These are phyloP conservation scores for Rhinocladiella mackenziei DNA, from an alignment of 2,329 filamentous ascomycete genomes.

Conservation along the genomic window DNA sequence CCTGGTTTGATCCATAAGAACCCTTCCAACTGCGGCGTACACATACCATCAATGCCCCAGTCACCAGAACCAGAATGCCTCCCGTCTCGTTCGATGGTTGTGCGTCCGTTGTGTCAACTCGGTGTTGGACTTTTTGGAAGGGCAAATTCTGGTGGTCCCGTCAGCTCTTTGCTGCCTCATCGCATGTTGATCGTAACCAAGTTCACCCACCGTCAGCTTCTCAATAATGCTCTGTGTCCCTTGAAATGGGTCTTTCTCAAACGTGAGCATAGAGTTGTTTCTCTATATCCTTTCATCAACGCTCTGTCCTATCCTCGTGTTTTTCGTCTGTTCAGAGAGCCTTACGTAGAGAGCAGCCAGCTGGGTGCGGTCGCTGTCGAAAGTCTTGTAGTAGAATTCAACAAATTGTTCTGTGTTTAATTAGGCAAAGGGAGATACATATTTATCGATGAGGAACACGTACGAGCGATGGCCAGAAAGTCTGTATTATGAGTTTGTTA, in stretches of 20 bases:
- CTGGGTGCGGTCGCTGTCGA: slow-evolving; percentile 66
- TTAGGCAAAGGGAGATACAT: slow-evolving; percentile 18
- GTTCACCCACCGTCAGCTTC: slow-evolving; percentile 68
- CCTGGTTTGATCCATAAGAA: too few species aligned
- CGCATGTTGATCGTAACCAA: not conserved
- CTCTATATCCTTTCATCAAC: slow-evolving; percentile 51
- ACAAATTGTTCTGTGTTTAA: slow-evolving; percentile 72
- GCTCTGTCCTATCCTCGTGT: slow-evolving; percentile 5
- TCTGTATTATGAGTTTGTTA: slow-evolving; percentile 30
- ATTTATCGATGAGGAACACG: slow-evolving; percentile 24
- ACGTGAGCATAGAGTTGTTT: slow-evolving; percentile 85
- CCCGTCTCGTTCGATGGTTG: slow-evolving; percentile 66
- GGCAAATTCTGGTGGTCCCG: slow-evolving; percentile 59
- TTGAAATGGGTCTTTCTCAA: slow-evolving; percentile 66
- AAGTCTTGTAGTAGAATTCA: slow-evolving; percentile 83
- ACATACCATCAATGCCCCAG: slow-evolving; percentile 78
- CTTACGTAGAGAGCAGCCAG: slow-evolving; percentile 78
- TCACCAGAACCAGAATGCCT: slow-evolving; percentile 81
- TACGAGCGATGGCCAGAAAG: slow-evolving; percentile 41
- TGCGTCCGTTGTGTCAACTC: slow-evolving; percentile 72
- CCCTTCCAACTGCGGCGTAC: slow-evolving; percentile 42
- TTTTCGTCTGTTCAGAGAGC: slow-evolving; percentile 8
- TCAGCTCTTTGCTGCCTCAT: slow-evolving; percentile 7
- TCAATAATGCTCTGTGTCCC: slow-evolving; percentile 66
- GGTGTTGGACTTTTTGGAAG: slow-evolving; percentile 77